These are phyloP conservation scores for Pyronema omphalodes DNA, from an alignment of 495 filamentous ascomycete genomes.

Conservation along the genomic window DNA sequence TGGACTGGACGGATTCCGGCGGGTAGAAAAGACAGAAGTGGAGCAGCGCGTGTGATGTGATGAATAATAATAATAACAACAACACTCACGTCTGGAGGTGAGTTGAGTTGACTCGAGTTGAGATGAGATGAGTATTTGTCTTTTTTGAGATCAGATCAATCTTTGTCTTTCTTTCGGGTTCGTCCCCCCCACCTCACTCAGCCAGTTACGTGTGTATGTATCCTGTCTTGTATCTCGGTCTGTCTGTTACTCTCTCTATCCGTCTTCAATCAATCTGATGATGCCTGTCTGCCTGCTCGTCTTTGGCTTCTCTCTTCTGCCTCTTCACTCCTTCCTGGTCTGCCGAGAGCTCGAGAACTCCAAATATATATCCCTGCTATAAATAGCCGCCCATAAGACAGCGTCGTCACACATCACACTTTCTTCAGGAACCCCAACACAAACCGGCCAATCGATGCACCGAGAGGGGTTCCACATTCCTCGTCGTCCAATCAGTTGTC, in stretches of 20 bases:
- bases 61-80: slow-evolving; percentile 11
- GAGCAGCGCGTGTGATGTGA: neutral
- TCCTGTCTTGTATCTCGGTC: too few species aligned
- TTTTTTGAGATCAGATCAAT: too few species aligned
- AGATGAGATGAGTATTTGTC: too few species aligned
- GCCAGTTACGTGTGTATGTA: too few species aligned
- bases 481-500: neutral
- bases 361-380: slow-evolving; percentile 9
- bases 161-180: too few species aligned
- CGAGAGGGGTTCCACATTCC: neutral
- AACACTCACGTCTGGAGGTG: neutral
- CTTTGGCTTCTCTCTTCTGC: neutral
- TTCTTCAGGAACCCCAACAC: slow-evolving; percentile 12
- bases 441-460: slow-evolving; percentile 7
- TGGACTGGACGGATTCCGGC: neutral
- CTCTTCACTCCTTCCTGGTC: neutral
- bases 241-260: too few species aligned
- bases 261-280: too few species aligned
- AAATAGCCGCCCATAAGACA: slow-evolving; percentile 21
- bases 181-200: too few species aligned
- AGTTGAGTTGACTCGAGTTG: too few species aligned
- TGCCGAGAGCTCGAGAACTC: neutral
- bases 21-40: slow-evolving; percentile 3
- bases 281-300: neutral
- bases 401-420: slow-evolving; percentile 7